Conservation (phyloP, 1,139 yeast species). For the Candida tunisiensis region DNA sequence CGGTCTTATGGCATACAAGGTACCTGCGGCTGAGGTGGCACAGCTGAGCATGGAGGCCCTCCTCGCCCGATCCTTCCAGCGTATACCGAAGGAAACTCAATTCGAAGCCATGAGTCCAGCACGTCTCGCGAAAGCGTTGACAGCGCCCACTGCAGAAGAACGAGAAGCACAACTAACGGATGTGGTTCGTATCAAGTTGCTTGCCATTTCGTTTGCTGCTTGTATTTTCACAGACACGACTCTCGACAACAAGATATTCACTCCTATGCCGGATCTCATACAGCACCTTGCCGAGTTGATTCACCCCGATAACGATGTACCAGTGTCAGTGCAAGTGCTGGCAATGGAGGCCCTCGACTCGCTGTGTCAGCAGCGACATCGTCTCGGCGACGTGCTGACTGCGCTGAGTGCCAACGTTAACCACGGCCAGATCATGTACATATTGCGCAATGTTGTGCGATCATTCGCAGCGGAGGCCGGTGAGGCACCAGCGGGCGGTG, state of each 20-base stretch:
- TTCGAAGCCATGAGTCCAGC: too few species aligned
- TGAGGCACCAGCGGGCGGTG: slow-evolving; percentile 24
- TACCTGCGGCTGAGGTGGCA: too few species aligned
- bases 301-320: slow-evolving; percentile 38
- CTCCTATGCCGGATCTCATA: slow-evolving; percentile 59
- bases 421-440: slow-evolving; percentile 69
- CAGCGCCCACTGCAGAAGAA: too few species aligned
- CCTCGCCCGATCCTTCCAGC: too few species aligned
- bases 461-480: too few species aligned
- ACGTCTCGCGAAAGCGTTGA: too few species aligned
- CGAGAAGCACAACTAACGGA: too few species aligned
- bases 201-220: slow-evolving; percentile 48
- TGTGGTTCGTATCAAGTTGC: slow-evolving; percentile 46
- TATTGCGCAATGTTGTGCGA: slow-evolving; percentile 45
- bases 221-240: slow-evolving; percentile 29
- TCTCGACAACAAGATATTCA: slow-evolving; percentile 50
- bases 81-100: too few species aligned
- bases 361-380: slow-evolving; percentile 48
- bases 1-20: too few species aligned
- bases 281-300: slow-evolving; percentile 56
- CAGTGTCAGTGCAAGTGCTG: slow-evolving; percentile 32
- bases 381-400: slow-evolving; percentile 65
- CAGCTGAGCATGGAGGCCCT: too few species aligned
- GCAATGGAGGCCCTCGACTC: slow-evolving; percentile 58
- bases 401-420: slow-evolving; percentile 83